Evolutionary conservation across 2,329 filamentous ascomycete species (phyloP).

Genomic region (Penicillium sumatraense): DNA sequence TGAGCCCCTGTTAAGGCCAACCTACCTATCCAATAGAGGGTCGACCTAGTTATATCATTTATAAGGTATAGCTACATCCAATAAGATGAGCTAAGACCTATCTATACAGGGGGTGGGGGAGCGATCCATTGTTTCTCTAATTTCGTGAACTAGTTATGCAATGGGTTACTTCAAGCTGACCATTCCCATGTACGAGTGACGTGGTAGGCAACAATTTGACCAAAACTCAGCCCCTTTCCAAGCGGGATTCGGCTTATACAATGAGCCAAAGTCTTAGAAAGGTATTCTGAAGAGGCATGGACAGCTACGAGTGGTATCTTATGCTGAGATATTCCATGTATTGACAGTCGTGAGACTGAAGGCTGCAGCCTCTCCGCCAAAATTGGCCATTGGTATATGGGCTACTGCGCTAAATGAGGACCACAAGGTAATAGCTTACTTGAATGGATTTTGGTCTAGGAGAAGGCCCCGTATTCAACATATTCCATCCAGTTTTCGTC

Average conservation of each 20-base stretch:
- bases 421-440: not conserved
- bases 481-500: not conserved
- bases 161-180: too few species aligned
- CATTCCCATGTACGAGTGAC: not conserved
- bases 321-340: not conserved
- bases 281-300: too few species aligned
- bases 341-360: not conserved
- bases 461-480: not conserved
- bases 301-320: too few species aligned
- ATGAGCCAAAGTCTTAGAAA: too few species aligned
- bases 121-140: not conserved
- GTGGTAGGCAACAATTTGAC: not conserved
- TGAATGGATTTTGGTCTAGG: not conserved
- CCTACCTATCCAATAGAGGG: too few species aligned
- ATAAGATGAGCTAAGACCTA: too few species aligned
- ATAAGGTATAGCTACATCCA: too few species aligned
- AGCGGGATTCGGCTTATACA: too few species aligned
- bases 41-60: not conserved
- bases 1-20: not conserved
- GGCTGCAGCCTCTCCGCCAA: not conserved
- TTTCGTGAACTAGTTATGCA: not conserved
- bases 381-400: not conserved
- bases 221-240: not conserved
- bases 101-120: too few species aligned
- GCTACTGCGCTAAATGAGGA: slow-evolving; percentile 1